Evolutionary conservation across 441 rosid genomes (phyloP).

Genomic region (Arabidopsis lyrata): DNA sequence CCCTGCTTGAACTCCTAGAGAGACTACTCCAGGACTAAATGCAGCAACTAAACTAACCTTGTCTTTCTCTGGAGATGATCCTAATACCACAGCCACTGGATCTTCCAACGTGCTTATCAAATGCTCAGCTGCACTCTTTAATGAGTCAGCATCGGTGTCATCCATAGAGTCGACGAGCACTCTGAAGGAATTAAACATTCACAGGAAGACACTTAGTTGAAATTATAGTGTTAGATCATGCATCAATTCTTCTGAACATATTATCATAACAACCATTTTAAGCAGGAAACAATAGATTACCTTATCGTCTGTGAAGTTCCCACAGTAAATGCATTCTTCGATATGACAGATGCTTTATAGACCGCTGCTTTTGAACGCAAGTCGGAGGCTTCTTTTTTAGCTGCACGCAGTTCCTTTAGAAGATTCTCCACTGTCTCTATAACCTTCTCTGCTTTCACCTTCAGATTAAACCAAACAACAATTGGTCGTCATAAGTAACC

Average conservation of each 20-base stretch:
- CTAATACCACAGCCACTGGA: conserved; percentile 80
- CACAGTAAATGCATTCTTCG: conserved; percentile 66
- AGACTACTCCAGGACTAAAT: conserved; percentile 72
- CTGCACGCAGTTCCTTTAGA: conserved; percentile 69
- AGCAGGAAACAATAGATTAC: conserved; percentile 42
- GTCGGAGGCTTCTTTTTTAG: conserved; percentile 71
- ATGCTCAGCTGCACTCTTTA: conserved; percentile 84
- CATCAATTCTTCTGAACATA: not conserved
- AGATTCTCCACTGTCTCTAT: conserved; percentile 77
- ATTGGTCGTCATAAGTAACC: not conserved
- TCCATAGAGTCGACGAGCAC: conserved; percentile 89
- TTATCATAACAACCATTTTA: not conserved
- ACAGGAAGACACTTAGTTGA: not conserved
- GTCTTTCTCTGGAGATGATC: conserved; percentile 81
- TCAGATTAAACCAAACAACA: conserved; percentile 39
- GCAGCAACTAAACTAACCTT: conserved; percentile 95
- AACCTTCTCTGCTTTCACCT: conserved; percentile 96
- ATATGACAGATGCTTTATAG: conserved; percentile 71
- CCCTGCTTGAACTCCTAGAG: conserved; percentile 84
- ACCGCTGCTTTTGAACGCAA: conserved; percentile 82
- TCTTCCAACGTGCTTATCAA: conserved; percentile 67
- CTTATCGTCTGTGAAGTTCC: conserved; percentile 67
- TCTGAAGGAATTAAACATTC: conserved; percentile 49
- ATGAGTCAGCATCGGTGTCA: conserved; percentile 79
- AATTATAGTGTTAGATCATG: not conserved